Conservation (phyloP, 2,329 filamentous ascomycete species). For the Incumbomyces lentus region DNA sequence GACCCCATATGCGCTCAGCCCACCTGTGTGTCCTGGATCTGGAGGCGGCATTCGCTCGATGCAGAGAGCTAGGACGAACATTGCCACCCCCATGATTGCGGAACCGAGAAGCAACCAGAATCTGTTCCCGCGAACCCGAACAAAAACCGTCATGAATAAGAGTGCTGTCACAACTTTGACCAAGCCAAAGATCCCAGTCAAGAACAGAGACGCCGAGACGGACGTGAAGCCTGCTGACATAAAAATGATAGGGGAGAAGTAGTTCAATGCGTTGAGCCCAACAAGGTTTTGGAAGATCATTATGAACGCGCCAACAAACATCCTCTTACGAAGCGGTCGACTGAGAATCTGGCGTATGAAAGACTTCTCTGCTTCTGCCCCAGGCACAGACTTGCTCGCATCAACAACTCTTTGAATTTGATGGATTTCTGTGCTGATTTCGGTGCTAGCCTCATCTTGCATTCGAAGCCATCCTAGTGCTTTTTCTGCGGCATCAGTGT, state of each 20-base stretch:
- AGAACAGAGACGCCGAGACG: constrained; percentile 9
- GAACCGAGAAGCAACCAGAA: constrained; percentile 13
- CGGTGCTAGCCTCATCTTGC: constrained; percentile 13
- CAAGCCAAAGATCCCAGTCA: constrained; percentile 13
- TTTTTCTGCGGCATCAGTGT: constrained; percentile 33
- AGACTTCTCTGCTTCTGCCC: constrained; percentile 27
- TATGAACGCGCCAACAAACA: constrained; percentile 10
- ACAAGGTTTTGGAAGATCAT: constrained; percentile 12
- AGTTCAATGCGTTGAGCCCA: constrained; percentile 14
- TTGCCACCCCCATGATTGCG: constrained; percentile 8
- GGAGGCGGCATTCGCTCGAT: constrained; percentile 1
- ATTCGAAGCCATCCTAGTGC: constrained; percentile 30
- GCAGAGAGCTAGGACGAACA: constrained; percentile 13
- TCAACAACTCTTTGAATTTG: constrained; percentile 6
- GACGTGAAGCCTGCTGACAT: constrained; percentile 11
- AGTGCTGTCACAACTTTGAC: constrained; percentile 10
- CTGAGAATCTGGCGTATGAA: constrained; percentile 33
- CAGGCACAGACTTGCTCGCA: neutral
- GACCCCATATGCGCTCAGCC: neutral
- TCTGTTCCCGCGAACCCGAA: constrained; percentile 9
- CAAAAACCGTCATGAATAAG: constrained; percentile 13
- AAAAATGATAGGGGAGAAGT: constrained; percentile 13
- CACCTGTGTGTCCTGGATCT: neutral
- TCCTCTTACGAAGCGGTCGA: constrained; percentile 7
- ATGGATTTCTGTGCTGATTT: constrained; percentile 17